Evolutionary conservation across 2,329 filamentous ascomycete species (phyloP), one percentile per base, ranked within the genome.

Genomic region (Lomentospora prolificans): DNA sequence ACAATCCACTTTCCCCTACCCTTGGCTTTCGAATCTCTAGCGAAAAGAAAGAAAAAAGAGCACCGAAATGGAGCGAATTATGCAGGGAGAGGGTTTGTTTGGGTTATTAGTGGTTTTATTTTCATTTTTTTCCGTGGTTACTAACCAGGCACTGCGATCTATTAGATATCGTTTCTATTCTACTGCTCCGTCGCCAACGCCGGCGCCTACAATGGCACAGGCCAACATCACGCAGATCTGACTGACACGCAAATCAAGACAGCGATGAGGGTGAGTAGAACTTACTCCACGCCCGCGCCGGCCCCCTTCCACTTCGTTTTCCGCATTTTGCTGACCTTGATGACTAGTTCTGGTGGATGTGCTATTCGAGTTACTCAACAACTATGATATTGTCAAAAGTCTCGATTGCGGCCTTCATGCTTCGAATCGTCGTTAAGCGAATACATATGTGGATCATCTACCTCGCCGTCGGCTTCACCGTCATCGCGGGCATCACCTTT

Each of bases 401-500:
- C 14, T 75, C 72, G 28, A 73, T 75, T 59, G 70, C 67, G n/a
- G 67, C 64, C 56, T 72, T 74, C 54, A 65, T 75, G 19, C 64
- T 73, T 14, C 72, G 72, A 48, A 68, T 75, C 52, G 68, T 70
- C 5, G 63, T 67, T 57, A 61, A 64, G 12, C 64, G 61, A 14
- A 5, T 64, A 8, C 65, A 75, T 57, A 59, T 65, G 19, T 65
- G 63, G 62, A 69, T 71, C 51, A 66, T 75, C 22, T 68, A 70
- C 52, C 24, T 60, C 1, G 66, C 69, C n/a, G 67, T 71, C 58
- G 51, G 63, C 36, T 60, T 67, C 53, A 72, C 70, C 10, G 62
- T 70, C 14, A 55, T 69, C 48, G 69, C 69, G 10, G 70, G 70
- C 46, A n/a, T 66, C 19, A 61, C 64, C 30, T 75, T 74, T 58